Evolutionary conservation across 441 rosid genomes (phyloP).

Genomic region (Erodium moschatum): DNA sequence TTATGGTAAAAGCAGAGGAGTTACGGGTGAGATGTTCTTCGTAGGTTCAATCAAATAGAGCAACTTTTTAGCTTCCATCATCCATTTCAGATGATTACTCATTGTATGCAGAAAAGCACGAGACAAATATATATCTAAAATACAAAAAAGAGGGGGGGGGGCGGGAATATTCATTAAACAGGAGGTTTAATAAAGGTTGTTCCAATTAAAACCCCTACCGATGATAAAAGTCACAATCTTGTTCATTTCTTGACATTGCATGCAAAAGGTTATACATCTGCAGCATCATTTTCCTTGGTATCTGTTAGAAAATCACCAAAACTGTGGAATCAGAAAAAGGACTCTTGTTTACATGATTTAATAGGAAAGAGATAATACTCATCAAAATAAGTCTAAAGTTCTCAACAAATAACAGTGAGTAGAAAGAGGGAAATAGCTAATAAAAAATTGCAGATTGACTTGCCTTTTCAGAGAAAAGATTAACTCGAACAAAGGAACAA

Average conservation of each 20-base stretch:
- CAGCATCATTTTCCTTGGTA: constrained; percentile 96
- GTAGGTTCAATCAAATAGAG: neutral
- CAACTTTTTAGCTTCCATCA: neutral
- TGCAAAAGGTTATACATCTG: constrained; percentile 92
- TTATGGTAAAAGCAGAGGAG: neutral
- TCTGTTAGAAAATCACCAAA: constrained; percentile 39
- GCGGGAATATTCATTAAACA: neutral
- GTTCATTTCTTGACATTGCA: constrained; percentile 82
- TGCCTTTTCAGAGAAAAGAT: constrained; percentile 94
- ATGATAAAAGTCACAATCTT: constrained; percentile 97
- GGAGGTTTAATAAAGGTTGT: constrained; percentile 3
- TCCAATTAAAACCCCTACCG: constrained; percentile 45
- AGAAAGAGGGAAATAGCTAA: constrained; percentile 1
- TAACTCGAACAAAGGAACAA: constrained; percentile 89
- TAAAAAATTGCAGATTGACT: constrained; percentile 22
- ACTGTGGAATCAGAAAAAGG: constrained; percentile 19
- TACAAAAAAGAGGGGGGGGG: neutral
- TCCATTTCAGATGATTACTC: neutral
- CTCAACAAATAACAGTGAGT: constrained; percentile 16
- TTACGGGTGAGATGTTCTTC: neutral
- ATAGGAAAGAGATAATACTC: neutral
- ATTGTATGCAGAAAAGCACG: neutral
- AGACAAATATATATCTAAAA: neutral
- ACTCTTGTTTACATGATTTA: neutral
- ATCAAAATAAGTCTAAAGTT: constrained; percentile 11